Conservation (phyloP, 257 asterid genomes). For the Coffea eugenioides region DNA sequence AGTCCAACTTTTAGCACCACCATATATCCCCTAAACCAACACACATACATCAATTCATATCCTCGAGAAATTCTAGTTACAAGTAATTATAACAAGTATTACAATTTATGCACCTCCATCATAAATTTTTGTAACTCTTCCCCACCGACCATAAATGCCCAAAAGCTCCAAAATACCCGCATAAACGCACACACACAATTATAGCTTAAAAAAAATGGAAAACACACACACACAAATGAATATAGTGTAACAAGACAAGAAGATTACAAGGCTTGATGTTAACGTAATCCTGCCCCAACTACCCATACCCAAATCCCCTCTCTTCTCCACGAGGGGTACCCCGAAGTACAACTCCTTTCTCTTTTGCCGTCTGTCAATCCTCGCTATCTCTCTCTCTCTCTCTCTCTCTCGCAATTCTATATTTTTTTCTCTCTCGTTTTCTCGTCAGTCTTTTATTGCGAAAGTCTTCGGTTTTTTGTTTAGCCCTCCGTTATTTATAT, state of each 20-base stretch:
- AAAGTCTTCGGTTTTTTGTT: background rate
- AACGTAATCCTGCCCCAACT: constrained; percentile 15
- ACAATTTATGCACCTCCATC: no score
- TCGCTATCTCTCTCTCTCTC: background rate
- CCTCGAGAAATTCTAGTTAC: no score
- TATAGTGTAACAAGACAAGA: background rate
- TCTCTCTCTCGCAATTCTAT: background rate
- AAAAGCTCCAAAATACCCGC: no score
- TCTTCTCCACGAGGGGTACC: background rate
- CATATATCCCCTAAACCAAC: no score
- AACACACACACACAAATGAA: no score
- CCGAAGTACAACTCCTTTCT: constrained; percentile 15
- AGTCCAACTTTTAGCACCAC: no score
- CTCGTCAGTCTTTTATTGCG: background rate
- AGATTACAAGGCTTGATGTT: background rate
- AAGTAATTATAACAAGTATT: no score
- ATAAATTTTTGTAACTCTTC: no score
- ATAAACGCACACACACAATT: no score
- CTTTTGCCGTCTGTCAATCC: constrained; percentile 18
- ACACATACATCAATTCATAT: no score
- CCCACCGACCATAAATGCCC: no score
- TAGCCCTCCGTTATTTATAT: background rate
- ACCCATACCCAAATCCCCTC: background rate
- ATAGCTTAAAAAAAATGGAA: no score
- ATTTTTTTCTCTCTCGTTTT: background rate